These are phyloP conservation scores for Rhizomucor pusillus DNA, from an alignment of 371 early-diverging fungal species.

Conservation along the genomic window DNA sequence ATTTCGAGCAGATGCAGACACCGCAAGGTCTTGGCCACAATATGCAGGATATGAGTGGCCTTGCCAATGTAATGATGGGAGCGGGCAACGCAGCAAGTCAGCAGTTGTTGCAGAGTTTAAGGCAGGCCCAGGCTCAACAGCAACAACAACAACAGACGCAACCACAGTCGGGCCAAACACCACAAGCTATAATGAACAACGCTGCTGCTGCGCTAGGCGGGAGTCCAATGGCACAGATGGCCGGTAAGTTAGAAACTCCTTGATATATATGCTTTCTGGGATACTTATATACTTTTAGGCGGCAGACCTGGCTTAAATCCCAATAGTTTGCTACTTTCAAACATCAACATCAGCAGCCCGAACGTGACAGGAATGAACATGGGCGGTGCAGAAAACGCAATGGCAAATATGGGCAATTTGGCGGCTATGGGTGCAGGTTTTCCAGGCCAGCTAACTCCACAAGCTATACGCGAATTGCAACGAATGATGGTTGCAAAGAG, in stretches of 20 bases:
- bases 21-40: slow-evolving; percentile 25
- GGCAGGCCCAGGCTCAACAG: slow-evolving; percentile 26
- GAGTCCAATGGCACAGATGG: slow-evolving; percentile 3
- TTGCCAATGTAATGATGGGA: slow-evolving; percentile 12
- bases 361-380: slow-evolving; percentile 12
- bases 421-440: slow-evolving; percentile 14
- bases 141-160: slow-evolving; percentile 23
- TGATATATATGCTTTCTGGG: background rate
- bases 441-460: slow-evolving; percentile 26
- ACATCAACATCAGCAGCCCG: slow-evolving; percentile 31
- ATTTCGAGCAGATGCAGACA: slow-evolving; percentile 22
- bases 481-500: slow-evolving; percentile 31
- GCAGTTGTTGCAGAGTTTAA: background rate
- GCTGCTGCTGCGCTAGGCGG: slow-evolving; percentile 1
- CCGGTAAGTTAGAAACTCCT: slow-evolving; percentile 6
- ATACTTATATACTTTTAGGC: slow-evolving; percentile 2
- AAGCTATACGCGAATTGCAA: slow-evolving; percentile 31
- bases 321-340: slow-evolving; percentile 40
- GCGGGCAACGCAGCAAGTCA: slow-evolving; percentile 7
- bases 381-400: slow-evolving; percentile 16
- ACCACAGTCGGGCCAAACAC: background rate
- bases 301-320: slow-evolving; percentile 31
- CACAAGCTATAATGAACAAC: slow-evolving; percentile 1
- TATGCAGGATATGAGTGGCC: background rate
- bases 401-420: slow-evolving; percentile 21